A percentile compares a stretch with the other conserved stretches of the same genome.
phyloP scores from a whole-genome alignment of 208 protist species.

The Leishmania turanica region DNA sequence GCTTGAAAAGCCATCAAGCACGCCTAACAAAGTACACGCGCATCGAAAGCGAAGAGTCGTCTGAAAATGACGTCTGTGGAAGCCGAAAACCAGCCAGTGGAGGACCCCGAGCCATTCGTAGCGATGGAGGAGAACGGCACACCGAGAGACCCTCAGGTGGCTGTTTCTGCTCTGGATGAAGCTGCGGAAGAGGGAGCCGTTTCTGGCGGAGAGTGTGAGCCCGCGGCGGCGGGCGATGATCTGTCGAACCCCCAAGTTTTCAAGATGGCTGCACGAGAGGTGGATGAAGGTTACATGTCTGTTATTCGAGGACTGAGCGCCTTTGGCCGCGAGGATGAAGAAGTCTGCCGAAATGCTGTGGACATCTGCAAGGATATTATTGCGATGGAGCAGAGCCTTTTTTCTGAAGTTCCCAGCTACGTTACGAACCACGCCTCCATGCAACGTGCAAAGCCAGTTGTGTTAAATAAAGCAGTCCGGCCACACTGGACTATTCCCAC shows the following conservation, averaged over 20 bases:
- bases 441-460: conserved; percentile 10
- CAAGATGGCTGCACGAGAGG: conserved; percentile 40
- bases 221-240: conserved; percentile 4
- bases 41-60: background rate
- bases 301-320: conserved; percentile 54
- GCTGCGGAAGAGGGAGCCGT: conserved; percentile 4
- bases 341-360: conserved; percentile 28
- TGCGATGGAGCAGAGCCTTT: conserved; percentile 68
- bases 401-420: conserved; percentile 67
- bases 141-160: background rate
- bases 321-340: conserved; percentile 41
- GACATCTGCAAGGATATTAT: conserved; percentile 59
- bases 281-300: conserved; percentile 47
- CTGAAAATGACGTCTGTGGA: conserved; percentile 20
- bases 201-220: background rate
- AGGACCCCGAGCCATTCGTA: background rate
- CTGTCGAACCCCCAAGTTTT: conserved; percentile 31
- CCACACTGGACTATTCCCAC: conserved; percentile 17
- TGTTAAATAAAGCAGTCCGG: conserved; percentile 20
- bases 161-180: background rate
- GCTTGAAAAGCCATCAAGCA: background rate
- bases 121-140: conserved; percentile 6
- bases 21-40: background rate
- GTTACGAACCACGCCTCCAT: conserved; percentile 20
- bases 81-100: conserved; percentile 6